A percentile compares a stretch with the other conserved stretches of the same genome.
Evolutionary conservation across 2,329 filamentous ascomycete species (phyloP).

Genomic region (Sclerotinia borealis): DNA sequence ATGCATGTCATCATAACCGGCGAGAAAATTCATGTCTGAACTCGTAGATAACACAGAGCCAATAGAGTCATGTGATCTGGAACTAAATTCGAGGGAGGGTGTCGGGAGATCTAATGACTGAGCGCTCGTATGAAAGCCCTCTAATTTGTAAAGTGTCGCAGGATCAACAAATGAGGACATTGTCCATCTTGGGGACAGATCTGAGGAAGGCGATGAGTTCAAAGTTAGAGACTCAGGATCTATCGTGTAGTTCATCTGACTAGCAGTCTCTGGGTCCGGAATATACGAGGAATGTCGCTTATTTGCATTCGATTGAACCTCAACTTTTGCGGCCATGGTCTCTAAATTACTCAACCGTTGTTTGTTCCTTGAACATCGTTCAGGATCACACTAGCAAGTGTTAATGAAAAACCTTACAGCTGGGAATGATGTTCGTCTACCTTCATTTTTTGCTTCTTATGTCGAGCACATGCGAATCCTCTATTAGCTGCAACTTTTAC

Average conservation of each 20-base stretch:
- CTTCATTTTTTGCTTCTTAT: conserved; percentile 19
- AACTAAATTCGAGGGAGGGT: conserved; percentile 10
- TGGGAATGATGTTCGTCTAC: conserved; percentile 6
- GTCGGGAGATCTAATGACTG: conserved; percentile 8
- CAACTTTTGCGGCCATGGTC: conserved; percentile 1
- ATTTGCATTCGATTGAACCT: background rate
- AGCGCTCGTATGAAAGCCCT: conserved; percentile 8
- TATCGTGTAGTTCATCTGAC: background rate
- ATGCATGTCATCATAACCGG: conserved; percentile 5
- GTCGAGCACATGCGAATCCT: conserved; percentile 19
- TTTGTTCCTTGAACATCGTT: conserved; percentile 12
- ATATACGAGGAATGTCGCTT: conserved; percentile 9
- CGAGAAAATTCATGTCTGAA: conserved; percentile 5
- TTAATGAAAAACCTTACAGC: background rate
- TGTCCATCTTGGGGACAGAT: background rate
- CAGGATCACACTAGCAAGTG: conserved; percentile 10
- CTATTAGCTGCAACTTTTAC: conserved; percentile 19
- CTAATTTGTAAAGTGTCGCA: conserved; percentile 7
- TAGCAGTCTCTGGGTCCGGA: conserved; percentile 3
- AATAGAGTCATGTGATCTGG: conserved; percentile 11
- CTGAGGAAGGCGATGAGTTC: background rate
- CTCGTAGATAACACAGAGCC: conserved; percentile 5
- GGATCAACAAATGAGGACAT: conserved; percentile 9
- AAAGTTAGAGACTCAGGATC: background rate
- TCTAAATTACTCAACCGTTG: conserved; percentile 9